Evolutionary conservation across 2,329 filamentous ascomycete species (phyloP).

Genomic region (Cryphonectria parasitica): DNA sequence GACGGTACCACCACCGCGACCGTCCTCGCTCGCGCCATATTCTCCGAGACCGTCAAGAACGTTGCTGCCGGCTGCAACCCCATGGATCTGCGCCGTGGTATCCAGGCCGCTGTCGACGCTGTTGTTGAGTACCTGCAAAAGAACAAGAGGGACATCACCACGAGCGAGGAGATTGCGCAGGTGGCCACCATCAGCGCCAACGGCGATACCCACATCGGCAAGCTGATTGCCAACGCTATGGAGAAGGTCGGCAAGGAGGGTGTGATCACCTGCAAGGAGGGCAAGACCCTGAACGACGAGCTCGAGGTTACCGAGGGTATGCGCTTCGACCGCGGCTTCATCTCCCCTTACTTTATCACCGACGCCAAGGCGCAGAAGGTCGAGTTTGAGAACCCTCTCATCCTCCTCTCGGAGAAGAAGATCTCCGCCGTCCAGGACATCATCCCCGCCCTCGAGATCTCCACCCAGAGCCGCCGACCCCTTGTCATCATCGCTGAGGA

Average conservation of each 20-base stretch:
- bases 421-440: constrained; percentile 99
- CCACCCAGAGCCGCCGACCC: constrained; percentile 90
- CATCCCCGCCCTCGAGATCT: constrained; percentile 95
- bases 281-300: constrained; percentile 97
- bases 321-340: constrained; percentile 98
- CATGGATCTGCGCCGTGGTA: constrained; percentile 97
- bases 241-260: constrained; percentile 99
- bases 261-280: constrained; percentile 99
- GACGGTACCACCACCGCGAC: constrained; percentile 98
- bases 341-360: constrained; percentile 99
- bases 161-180: constrained; percentile 94
- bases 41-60: constrained; percentile 99
- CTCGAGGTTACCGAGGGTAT: constrained; percentile 99
- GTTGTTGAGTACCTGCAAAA: constrained; percentile 92
- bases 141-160: constrained; percentile 98
- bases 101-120: constrained; percentile 92
- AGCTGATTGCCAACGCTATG: constrained; percentile 97
- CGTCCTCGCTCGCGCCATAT: constrained; percentile 95
- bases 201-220: constrained; percentile 91
- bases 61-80: constrained; percentile 99
- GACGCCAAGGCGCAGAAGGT: constrained; percentile 98
- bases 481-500: constrained; percentile 99
- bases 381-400: constrained; percentile 98
- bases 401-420: constrained; percentile 99
- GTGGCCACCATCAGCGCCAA: constrained; percentile 98